Percentiles rank a stretch among this genome's conserved stretches.
phyloP scores from a whole-genome alignment of 2,329 filamentous ascomycete species.

The Fusarium nygamai region DNA sequence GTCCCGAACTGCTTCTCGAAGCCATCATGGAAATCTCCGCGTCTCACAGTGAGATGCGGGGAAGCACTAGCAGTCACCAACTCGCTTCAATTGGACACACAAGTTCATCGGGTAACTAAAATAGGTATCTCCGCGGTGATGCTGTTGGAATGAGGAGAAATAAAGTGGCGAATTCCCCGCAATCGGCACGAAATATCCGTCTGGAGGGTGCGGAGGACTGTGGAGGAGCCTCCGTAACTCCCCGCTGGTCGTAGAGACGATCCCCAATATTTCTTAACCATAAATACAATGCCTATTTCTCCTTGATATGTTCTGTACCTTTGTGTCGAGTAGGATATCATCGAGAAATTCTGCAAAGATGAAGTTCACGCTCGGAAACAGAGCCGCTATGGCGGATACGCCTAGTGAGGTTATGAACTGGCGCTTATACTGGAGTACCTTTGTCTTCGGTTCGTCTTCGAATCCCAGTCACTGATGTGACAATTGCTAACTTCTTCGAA shows the following conservation, averaged over 20 bases:
- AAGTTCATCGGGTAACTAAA: background rate
- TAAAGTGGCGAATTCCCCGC: background rate
- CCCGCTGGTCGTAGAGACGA: background rate
- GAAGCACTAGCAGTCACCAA: background rate
- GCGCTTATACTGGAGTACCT: constrained; percentile 22
- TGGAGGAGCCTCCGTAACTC: background rate
- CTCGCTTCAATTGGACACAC: rapidly evolving
- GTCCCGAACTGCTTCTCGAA: background rate
- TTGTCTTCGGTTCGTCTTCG: constrained; percentile 2
- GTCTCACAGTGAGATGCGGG: background rate
- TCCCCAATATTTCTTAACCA: background rate
- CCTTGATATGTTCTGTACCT: background rate
- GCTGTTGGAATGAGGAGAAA: background rate
- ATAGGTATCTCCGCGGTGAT: background rate
- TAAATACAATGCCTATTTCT: background rate
- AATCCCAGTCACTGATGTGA: rapidly evolving
- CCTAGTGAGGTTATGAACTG: constrained; percentile 20
- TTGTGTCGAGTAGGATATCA: background rate
- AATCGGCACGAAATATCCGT: constrained; percentile 19
- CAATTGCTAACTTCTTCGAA: background rate
- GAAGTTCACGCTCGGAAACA: constrained; percentile 24
- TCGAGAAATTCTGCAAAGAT: background rate
- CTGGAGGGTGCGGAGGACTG: background rate
- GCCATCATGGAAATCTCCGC: background rate
- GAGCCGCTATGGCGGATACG: constrained; percentile 22